These are phyloP conservation scores for Leptographium galeiforme DNA, from an alignment of 2,329 filamentous ascomycete species.

Conservation along the genomic window DNA sequence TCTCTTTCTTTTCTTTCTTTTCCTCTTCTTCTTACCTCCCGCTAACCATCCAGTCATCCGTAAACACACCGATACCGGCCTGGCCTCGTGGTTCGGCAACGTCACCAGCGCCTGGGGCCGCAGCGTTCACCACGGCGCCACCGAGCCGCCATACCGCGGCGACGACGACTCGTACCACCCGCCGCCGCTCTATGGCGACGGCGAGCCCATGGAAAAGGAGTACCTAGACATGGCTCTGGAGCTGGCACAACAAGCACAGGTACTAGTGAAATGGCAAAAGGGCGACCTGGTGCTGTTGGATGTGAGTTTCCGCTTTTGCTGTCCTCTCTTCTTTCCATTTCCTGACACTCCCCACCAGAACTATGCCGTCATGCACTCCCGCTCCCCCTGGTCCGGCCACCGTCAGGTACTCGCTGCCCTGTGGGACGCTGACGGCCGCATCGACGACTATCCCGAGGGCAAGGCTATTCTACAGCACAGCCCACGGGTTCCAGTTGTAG, in stretches of 20 bases:
- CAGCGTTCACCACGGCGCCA: conserved; percentile 3
- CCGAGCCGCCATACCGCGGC: conserved; percentile 3
- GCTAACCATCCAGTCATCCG: neutral
- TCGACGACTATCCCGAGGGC: neutral
- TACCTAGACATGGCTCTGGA: conserved; percentile 11
- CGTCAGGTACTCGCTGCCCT: neutral
- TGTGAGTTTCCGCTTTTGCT: neutral
- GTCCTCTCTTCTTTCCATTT: neutral
- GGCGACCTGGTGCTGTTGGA: conserved; percentile 12
- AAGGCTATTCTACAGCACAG: neutral
- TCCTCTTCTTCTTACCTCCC: too few species aligned
- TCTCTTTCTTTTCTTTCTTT: neutral
- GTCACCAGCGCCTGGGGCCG: conserved; percentile 7
- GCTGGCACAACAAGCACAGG: neutral
- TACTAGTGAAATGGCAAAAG: neutral
- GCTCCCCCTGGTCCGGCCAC: conserved; percentile 12
- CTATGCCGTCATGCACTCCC: conserved; percentile 14
- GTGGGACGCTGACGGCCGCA: neutral
- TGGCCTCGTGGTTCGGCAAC: conserved; percentile 13
- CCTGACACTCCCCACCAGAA: conserved; percentile 8
- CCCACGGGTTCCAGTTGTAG: neutral
- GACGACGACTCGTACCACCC: conserved; percentile 3
- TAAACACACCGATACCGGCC: neutral
- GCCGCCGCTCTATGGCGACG: conserved; percentile 12
- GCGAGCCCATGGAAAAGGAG: conserved; percentile 11